Percentiles rank a stretch among this genome's conserved stretches.
Evolutionary conservation across 371 early-diverging fungal genomes (phyloP).

Genomic region (Lichtheimia hyalospora): DNA sequence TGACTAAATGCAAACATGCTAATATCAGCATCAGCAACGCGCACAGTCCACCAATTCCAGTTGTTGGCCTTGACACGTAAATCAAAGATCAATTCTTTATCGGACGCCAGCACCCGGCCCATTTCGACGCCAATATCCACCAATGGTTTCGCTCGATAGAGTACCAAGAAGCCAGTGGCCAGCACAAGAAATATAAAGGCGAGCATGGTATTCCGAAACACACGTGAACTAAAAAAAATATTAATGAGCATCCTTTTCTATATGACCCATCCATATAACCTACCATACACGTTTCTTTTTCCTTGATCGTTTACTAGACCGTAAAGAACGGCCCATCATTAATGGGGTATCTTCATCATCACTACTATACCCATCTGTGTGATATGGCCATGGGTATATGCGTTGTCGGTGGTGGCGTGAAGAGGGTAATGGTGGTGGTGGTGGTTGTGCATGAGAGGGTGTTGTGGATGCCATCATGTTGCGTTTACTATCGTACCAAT

Average conservation of each 20-base stretch:
- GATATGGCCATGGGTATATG: conserved; percentile 14
- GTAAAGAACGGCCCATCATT: conserved; percentile 11
- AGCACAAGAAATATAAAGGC: conserved; percentile 13
- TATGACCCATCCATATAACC: not conserved
- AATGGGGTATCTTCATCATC: conserved; percentile 45
- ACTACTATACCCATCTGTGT: conserved; percentile 39
- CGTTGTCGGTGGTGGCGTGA: conserved; percentile 4
- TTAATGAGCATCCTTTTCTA: not conserved
- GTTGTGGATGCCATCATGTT: not conserved
- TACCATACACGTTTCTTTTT: conserved; percentile 12
- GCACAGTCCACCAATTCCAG: conserved; percentile 58
- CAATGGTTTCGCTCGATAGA: conserved; percentile 43
- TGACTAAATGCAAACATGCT: conserved; percentile 66
- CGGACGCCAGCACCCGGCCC: conserved; percentile 62
- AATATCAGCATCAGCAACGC: conserved; percentile 56
- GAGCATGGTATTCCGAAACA: conserved; percentile 9
- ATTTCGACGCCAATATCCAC: conserved; percentile 47
- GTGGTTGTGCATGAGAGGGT: not conserved
- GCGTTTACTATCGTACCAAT: conserved; percentile 16
- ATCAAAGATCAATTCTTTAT: conserved; percentile 70
- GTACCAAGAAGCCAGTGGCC: conserved; percentile 7
- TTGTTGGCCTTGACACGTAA: conserved; percentile 58
- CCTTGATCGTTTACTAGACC: not conserved
- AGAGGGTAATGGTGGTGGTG: not conserved
- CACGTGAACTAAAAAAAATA: conserved; percentile 7